A percentile compares a stretch with the other conserved stretches of the same genome.
Conservation (phyloP, 768 basidiomycete species). For the Zangia roseola region DNA sequence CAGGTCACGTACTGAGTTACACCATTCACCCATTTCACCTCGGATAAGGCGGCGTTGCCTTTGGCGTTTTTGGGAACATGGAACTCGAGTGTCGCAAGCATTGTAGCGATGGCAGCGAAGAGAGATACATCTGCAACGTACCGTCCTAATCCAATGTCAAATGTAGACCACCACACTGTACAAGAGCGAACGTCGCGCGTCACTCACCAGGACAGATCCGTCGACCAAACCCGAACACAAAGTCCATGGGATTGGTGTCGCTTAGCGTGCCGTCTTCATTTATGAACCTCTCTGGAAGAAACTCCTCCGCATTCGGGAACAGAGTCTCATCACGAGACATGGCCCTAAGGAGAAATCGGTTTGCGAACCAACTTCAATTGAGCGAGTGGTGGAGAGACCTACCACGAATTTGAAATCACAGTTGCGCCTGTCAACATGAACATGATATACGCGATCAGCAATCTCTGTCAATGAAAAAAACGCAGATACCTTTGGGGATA, state of each 20-base stretch:
- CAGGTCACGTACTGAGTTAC: slow-evolving; percentile 3
- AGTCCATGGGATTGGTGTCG: slow-evolving; percentile 3
- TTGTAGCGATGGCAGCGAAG: slow-evolving; percentile 8
- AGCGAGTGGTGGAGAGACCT: background rate
- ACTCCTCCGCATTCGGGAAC: slow-evolving; percentile 10
- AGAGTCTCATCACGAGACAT: slow-evolving; percentile 9
- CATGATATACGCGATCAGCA: no score
- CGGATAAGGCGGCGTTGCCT: background rate
- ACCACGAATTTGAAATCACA: no score
- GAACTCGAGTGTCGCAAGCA: slow-evolving; percentile 15
- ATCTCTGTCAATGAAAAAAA: no score
- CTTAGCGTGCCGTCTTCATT: slow-evolving; percentile 7
- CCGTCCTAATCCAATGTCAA: background rate
- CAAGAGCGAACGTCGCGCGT: background rate
- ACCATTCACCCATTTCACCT: slow-evolving; percentile 7
- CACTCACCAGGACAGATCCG: slow-evolving; percentile 5
- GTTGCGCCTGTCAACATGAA: no score
- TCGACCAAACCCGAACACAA: slow-evolving; percentile 16
- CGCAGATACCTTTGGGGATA: no score
- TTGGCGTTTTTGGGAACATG: background rate
- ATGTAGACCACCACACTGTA: background rate
- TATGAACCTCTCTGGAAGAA: slow-evolving; percentile 13
- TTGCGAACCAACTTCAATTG: no score
- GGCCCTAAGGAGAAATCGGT: background rate
- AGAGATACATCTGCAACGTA: slow-evolving; percentile 3